These are phyloP conservation scores for Cordyceps cateniannulata DNA, from an alignment of 2,329 filamentous ascomycete species.

Conservation along the genomic window DNA sequence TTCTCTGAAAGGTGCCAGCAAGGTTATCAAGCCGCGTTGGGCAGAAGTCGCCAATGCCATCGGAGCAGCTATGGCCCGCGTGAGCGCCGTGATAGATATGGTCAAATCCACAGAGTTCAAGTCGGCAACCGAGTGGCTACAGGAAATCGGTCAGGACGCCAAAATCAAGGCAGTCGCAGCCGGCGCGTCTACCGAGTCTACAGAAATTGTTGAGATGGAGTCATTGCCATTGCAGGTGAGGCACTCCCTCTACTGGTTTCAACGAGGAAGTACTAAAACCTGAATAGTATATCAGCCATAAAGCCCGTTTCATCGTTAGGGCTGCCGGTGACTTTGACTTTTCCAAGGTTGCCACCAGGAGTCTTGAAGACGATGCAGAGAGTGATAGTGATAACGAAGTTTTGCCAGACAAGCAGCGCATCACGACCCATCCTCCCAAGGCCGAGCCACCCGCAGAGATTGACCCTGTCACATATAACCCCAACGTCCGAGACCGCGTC, in stretches of 20 bases:
- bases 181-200: slow-evolving; percentile 37
- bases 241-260: background rate
- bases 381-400: slow-evolving; percentile 17
- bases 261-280: background rate
- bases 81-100: slow-evolving; percentile 48
- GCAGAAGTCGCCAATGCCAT: slow-evolving; percentile 59
- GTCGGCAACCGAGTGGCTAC: slow-evolving; percentile 30
- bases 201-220: slow-evolving; percentile 46
- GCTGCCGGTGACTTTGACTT: slow-evolving; percentile 54
- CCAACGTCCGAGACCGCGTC: slow-evolving; percentile 40
- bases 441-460: slow-evolving; percentile 18
- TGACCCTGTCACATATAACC: slow-evolving; percentile 38
- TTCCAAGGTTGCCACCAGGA: slow-evolving; percentile 9
- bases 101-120: slow-evolving; percentile 41
- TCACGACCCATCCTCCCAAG: background rate
- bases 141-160: slow-evolving; percentile 33
- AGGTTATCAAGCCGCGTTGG: slow-evolving; percentile 49
- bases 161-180: slow-evolving; percentile 37
- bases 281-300: slow-evolving; percentile 43
- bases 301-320: slow-evolving; percentile 49
- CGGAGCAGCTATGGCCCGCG: slow-evolving; percentile 55
- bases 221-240: slow-evolving; percentile 45
- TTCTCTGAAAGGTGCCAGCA: slow-evolving; percentile 47
- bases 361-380: background rate
- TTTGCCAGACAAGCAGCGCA: slow-evolving; percentile 17